Base-by-base conservation (phyloP, 192 early-diverging fungal species). In the Coemansia sp. region DNA sequence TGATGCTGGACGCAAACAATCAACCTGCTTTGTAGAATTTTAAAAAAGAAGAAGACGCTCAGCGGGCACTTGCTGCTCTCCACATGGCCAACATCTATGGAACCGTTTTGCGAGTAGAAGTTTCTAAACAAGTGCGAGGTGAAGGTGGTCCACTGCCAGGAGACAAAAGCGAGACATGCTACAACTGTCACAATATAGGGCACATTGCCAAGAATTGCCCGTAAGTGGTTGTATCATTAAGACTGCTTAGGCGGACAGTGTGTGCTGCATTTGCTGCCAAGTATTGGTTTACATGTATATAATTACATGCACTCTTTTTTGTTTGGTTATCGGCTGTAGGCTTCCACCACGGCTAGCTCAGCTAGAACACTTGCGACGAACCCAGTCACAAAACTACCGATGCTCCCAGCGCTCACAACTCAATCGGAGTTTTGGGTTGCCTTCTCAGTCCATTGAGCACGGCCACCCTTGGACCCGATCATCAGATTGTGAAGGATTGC, bases 151-250 rank as follows among this genome's bases (percentile, higher is more conserved):
- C 68, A 5, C 51, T 61, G 10, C 68, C 61, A 1, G 68, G 68
- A 22, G 61, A 70, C 37, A 46, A 50, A 14, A 53, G 25, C 30
- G 68, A 70, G 19, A 56, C 32, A 11, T 70, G 68, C 26, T 70
- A 70, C 38, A 63, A 55, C 13, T 70, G 60, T 38, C 53, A 54
- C 40, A 31, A 58, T 18, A 32, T 69, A 18, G 67, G 67, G 1
- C 67, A 69, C 36, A 69, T 69, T 31, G 53, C 67, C 36, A 61
- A 58, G 41, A 63, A 63, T 22, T 69, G 67, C 48, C 60, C 54
- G 67, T 69, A 63, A 53, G 67, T 69, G 15, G n/a, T n/a, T n/a
- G n/a, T n/a, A n/a, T n/a, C n/a, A n/a, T n/a, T n/a, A n/a, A n/a
- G n/a, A n/a, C n/a, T n/a, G n/a, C n/a, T n/a, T n/a, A n/a, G n/a